Base-by-base conservation (phyloP, 768 basidiomycete genomes). In the Cubamyces sp. region DNA sequence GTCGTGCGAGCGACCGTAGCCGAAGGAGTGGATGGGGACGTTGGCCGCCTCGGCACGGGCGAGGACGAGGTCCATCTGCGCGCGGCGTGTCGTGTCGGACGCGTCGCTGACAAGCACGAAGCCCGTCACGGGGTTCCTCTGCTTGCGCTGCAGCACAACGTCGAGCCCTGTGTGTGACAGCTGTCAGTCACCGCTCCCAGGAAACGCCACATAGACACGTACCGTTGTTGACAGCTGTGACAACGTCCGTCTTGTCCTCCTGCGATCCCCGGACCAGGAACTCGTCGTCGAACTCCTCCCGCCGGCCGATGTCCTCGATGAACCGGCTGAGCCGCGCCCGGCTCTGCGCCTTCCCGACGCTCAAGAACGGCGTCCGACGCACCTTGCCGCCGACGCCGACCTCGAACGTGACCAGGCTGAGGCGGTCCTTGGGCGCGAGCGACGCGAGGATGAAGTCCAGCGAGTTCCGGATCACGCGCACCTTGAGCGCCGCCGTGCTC, bases 171-270 rank as follows among this genome's bases (percentile, higher is more conserved):
- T 11, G 18, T 41, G 49, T n/a, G 8, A 53, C 19, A 49, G 0
- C 48, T 3, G 49, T 63, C 48, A 60, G 28, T 26, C 52, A n/a
- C 11, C 7, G 28, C 41, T 21, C 30, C 48, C 34, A 43, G 18
- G 15, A 18, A 49, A 23, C 53, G 45, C 23, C 28, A 40, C n/a
- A 18, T 9, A 26, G 5, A 19, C 25, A 69, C 70, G 28, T 55
- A 88, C 92, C 94, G 69, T 96, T 90, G 73, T 99, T 99, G 60
- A 98, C 93, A n/a, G 96, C 97, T 12, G 96, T 96, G 23, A 98
- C 94, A 18, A 99, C 96, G 74, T 97, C 96, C 26, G 93, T 93
- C 76, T 95, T 92, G 75, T 98, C 96, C 18, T 98, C 96, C 71
- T 89, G 89, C 61, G 86, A 86, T 15, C 86, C 86, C 62, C 87